These are phyloP conservation scores for Penicillium psychrosexuale DNA, from an alignment of 2,329 filamentous ascomycete species.

Conservation along the genomic window DNA sequence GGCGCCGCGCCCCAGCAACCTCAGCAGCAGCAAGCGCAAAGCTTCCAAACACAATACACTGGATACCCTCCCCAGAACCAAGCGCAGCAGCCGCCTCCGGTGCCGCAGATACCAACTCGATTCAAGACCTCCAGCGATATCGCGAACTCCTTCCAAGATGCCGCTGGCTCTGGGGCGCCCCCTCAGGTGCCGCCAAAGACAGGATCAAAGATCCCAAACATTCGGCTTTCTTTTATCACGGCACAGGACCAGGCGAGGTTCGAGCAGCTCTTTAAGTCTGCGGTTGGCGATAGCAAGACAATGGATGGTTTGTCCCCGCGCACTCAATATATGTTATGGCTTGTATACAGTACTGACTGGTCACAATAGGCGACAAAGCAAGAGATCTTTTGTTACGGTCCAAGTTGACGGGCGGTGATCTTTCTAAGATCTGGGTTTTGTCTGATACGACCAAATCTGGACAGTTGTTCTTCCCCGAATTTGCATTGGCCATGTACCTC, in stretches of 20 bases:
- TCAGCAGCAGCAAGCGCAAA: slow-evolving; percentile 44
- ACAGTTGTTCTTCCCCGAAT: slow-evolving; percentile 94
- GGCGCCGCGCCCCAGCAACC: slow-evolving; percentile 30
- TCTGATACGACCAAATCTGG: slow-evolving; percentile 95
- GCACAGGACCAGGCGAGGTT: slow-evolving; percentile 94
- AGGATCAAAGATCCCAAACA: slow-evolving; percentile 81
- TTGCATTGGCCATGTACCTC: slow-evolving; percentile 95
- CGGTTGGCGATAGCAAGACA: slow-evolving; percentile 77
- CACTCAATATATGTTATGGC: background rate
- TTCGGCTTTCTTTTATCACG: slow-evolving; percentile 92
- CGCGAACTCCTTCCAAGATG: slow-evolving; percentile 59
- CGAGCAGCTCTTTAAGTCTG: slow-evolving; percentile 95
- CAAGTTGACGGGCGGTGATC: slow-evolving; percentile 76
- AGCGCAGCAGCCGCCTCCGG: slow-evolving; percentile 32
- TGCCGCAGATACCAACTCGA: slow-evolving; percentile 47
- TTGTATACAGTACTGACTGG: slow-evolving; percentile 14
- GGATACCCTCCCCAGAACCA: slow-evolving; percentile 50
- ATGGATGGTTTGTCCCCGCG: slow-evolving; percentile 61
- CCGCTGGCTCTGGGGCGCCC: slow-evolving; percentile 43
- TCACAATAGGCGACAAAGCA: slow-evolving; percentile 67
- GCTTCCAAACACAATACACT: slow-evolving; percentile 57
- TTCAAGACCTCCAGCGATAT: slow-evolving; percentile 64
- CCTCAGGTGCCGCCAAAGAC: slow-evolving; percentile 62
- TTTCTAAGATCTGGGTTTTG: slow-evolving; percentile 93
- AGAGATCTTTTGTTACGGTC: slow-evolving; percentile 85